These are phyloP conservation scores for Salvia hispanica DNA, from an alignment of 257 asterid species.

Conservation along the genomic window DNA sequence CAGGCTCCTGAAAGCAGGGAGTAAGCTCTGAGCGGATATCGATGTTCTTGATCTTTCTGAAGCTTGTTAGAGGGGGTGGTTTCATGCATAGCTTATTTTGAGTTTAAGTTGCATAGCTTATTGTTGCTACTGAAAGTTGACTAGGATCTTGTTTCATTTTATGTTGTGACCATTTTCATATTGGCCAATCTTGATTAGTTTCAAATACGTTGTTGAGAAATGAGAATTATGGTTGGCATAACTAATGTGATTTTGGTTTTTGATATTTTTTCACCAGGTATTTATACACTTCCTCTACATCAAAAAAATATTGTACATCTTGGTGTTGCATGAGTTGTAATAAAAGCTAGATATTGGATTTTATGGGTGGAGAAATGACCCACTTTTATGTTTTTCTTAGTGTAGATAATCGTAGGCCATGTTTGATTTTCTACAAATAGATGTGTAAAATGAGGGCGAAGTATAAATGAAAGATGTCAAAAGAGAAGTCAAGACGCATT, in stretches of 20 bases:
- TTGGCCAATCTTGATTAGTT: conserved; percentile 6
- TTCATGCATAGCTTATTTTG: neutral
- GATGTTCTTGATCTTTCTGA: neutral
- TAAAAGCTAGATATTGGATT: no score
- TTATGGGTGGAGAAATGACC: no score
- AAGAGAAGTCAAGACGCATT: no score
- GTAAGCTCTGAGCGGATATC: neutral
- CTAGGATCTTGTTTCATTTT: neutral
- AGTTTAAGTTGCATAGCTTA: neutral
- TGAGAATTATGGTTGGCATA: neutral
- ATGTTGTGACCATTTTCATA: conserved; percentile 6
- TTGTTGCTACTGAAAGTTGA: conserved; percentile 11
- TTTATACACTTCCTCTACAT: no score
- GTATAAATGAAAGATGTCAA: no score
- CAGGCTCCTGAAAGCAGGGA: conserved; percentile 33
- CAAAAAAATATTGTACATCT: no score
- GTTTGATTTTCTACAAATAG: no score
- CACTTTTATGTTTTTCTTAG: no score
- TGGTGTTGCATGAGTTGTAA: no score
- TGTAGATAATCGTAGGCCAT: no score
- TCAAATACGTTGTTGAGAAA: neutral
- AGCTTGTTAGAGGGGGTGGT: neutral
- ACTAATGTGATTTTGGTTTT: neutral
- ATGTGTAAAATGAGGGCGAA: no score
- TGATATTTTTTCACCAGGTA: no score